phyloP scores from a whole-genome alignment of 768 basidiomycete genomes.

The Filobasidium floriforme region DNA sequence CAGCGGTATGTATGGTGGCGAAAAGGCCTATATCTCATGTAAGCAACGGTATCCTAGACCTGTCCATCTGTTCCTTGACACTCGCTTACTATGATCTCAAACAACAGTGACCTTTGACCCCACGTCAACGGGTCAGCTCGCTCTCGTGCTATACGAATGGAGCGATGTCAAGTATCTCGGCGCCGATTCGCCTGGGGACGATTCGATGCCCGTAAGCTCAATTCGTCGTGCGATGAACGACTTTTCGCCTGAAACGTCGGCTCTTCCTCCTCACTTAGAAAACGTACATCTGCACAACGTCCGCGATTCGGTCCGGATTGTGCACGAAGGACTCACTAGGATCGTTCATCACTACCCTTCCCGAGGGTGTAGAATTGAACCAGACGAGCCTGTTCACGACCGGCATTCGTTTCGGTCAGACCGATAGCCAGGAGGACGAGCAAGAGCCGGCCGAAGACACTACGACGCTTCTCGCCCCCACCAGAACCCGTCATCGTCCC shows the following conservation, averaged over 20 bases:
- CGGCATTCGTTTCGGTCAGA: constrained; percentile 55
- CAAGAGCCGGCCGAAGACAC: background rate
- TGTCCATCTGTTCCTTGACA: background rate
- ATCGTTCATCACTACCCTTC: constrained; percentile 77
- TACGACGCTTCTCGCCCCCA: no score
- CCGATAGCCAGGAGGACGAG: background rate
- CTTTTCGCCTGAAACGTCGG: constrained; percentile 55
- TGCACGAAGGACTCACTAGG: constrained; percentile 68
- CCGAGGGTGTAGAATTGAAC: constrained; percentile 56
- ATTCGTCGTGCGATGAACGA: constrained; percentile 46
- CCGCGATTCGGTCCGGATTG: constrained; percentile 60
- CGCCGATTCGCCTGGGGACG: constrained; percentile 34
- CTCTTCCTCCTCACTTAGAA: constrained; percentile 55
- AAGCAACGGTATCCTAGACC: constrained; percentile 15
- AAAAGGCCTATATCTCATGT: constrained; percentile 61
- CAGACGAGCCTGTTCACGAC: constrained; percentile 84
- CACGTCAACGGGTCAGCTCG: constrained; percentile 73
- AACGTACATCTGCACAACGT: constrained; percentile 86
- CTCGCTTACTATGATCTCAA: background rate
- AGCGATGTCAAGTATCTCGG: constrained; percentile 76
- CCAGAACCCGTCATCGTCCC: background rate
- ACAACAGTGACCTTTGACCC: constrained; percentile 62
- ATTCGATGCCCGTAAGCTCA: constrained; percentile 44
- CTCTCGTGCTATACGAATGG: constrained; percentile 97
- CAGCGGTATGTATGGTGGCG: constrained; percentile 85